Evolutionary conservation across 768 basidiomycete species (phyloP).

Genomic region (Mycena galopus): DNA sequence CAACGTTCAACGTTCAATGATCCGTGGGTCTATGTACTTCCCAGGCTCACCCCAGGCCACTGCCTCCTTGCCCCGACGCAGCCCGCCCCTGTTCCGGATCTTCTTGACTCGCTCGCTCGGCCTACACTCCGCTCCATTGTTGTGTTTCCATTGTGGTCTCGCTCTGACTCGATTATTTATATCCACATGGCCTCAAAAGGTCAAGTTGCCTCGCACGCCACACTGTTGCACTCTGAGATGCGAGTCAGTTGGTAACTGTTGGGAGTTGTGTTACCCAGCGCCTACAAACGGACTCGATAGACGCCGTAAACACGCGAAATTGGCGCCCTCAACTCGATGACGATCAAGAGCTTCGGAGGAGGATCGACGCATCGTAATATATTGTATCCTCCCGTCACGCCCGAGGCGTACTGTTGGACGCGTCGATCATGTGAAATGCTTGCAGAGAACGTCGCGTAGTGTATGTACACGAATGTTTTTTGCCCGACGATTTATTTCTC

Average conservation of each 20-base stretch:
- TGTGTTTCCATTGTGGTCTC: background rate
- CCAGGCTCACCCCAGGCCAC: no score
- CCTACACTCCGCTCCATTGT: slow-evolving; percentile 21
- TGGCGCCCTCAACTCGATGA: background rate
- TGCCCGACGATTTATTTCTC: no score
- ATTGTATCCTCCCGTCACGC: no score
- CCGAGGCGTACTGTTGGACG: no score
- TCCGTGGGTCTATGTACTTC: no score
- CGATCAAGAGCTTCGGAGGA: background rate
- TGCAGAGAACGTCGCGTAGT: no score
- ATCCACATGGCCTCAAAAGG: background rate
- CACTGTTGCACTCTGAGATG: background rate
- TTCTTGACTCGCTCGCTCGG: slow-evolving; percentile 15
- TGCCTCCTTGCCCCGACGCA: slow-evolving; percentile 10
- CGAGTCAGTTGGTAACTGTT: background rate
- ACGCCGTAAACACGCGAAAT: background rate
- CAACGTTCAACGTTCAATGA: no score
- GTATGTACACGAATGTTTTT: no score
- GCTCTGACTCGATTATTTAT: background rate
- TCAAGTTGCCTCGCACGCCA: slow-evolving; percentile 14
- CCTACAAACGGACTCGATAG: background rate
- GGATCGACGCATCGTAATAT: background rate
- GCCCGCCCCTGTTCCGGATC: slow-evolving; percentile 9
- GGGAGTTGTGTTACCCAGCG: no score
- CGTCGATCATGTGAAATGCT: no score